phyloP scores from a whole-genome alignment of 2,329 filamentous ascomycete species.

The Cladorrhinum sp. region DNA sequence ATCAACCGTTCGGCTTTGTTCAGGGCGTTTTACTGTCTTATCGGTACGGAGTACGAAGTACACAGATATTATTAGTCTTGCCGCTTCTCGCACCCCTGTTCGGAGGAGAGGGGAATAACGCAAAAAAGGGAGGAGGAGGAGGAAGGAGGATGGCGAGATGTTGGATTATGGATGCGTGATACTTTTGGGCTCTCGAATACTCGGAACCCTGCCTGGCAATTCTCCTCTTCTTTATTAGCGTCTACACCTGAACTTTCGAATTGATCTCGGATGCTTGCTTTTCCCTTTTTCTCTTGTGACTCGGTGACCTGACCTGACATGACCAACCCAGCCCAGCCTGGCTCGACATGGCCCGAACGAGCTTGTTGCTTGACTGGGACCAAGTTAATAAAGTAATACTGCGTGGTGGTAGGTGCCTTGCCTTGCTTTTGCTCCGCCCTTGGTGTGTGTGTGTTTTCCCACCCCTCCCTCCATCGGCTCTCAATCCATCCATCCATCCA shows the following conservation, averaged over 20 bases:
- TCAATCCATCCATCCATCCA: neutral
- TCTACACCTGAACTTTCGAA: no score
- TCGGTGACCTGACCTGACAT: conserved; percentile 22
- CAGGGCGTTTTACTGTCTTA: neutral
- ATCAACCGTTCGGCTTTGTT: neutral
- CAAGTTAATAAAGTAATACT: conserved; percentile 1
- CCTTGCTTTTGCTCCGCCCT: conserved; percentile 24
- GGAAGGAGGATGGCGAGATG: no score
- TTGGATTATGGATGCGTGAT: neutral
- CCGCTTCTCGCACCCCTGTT: neutral
- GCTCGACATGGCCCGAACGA: conserved; percentile 5
- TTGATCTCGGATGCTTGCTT: conserved; percentile 8
- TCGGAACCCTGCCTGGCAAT: neutral
- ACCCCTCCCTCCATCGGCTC: neutral
- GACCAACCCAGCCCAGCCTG: conserved; percentile 8
- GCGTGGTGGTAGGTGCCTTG: conserved; percentile 16
- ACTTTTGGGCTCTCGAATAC: neutral
- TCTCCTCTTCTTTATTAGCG: no score
- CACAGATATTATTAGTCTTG: neutral
- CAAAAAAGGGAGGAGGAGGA: neutral
- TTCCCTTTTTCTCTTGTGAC: conserved; percentile 19
- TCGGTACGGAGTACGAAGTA: neutral
- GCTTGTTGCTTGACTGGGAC: conserved; percentile 10
- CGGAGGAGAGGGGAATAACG: neutral
- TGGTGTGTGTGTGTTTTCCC: neutral